These are phyloP conservation scores for Tricholoma bakamatsutake DNA, from an alignment of 768 basidiomycete species.

Conservation along the genomic window DNA sequence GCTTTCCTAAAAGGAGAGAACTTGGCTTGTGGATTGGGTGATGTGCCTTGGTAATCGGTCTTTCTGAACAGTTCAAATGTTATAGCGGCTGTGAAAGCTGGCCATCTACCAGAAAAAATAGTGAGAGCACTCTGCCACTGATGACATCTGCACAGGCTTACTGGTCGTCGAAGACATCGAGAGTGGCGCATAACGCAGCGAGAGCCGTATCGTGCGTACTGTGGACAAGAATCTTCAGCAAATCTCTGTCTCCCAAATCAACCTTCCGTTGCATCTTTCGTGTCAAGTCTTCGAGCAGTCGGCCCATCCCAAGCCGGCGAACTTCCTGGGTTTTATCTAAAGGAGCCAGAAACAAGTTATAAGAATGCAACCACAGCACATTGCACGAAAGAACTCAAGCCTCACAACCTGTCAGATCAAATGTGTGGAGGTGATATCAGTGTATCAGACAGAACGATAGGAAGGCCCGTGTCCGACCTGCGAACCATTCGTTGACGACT, in stretches of 20 bases:
- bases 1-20: conserved; percentile 32
- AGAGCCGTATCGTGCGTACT: conserved; percentile 70
- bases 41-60: conserved; percentile 9
- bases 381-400: conserved; percentile 6
- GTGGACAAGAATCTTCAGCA: conserved; percentile 61
- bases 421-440: conserved; percentile 5
- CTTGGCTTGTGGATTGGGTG: conserved; percentile 31
- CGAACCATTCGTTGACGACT: conserved; percentile 76
- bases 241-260: conserved; percentile 35
- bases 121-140: background rate
- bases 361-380: conserved; percentile 4
- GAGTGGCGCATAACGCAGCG: conserved; percentile 54
- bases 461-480: conserved; percentile 30
- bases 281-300: conserved; percentile 59
- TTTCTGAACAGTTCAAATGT: conserved; percentile 70
- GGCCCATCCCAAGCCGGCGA: conserved; percentile 71
- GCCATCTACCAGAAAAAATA: conserved; percentile 44
- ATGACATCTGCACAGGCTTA: conserved; percentile 20
- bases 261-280: conserved; percentile 57
- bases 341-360: conserved; percentile 2
- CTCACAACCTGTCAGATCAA: conserved; percentile 34
- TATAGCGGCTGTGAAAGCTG: conserved; percentile 66
- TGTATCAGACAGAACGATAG: background rate
- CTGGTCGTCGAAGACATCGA: conserved; percentile 72
- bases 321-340: conserved; percentile 72